Evolutionary conservation across 2,329 filamentous ascomycete species (phyloP), one percentile per base, ranked within the genome.

Genomic region (Stemphylium lycopersici): DNA sequence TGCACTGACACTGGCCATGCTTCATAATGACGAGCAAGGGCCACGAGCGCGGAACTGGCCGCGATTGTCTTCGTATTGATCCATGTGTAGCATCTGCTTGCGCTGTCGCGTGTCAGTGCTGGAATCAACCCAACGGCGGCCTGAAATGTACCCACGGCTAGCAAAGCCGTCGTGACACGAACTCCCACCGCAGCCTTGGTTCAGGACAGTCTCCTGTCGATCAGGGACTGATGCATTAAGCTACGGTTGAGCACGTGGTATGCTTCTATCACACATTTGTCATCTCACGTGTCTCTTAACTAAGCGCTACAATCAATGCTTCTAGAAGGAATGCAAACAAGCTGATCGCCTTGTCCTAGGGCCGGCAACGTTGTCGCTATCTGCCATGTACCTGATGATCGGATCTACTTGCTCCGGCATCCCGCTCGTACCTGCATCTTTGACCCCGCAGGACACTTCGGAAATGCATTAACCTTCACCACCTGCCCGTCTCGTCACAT

Each of bases 351-450:
- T 26, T 32, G 38, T 49, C 46, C 31, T 36, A 34, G 20, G 15
- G 38, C 36, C 31, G 20, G 22, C 22, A 20, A 39, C 26, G 37
- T 34, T 8, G 24, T 26, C 15, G 38, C 36, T 22, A 26, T 20
- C 26, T 32, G 53, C 26, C 47, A 45, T 48, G 29, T 46, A 46
- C 41, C 49, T 44, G 48, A 46, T 13, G 34, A 20, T 36, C 41
- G 57, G 52, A 41, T 48, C 32, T 48, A 45, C 22, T 39, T 15
- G 11, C 34, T 44, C 54, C 45, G 46, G 39, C 31, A 42, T 49
- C 39, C 51, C 42, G 51, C 44, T 56, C 37, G 54, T 62, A 54
- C 57, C 59, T 60, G 57, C 59, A 50, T 56, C 31, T n/a, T 18
- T 43, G 33, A 52, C 59, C 59, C 57, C 51, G 52, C 56, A 46